These are phyloP conservation scores for Lagenaria siceraria DNA, from an alignment of 306 rosid species.

Conservation along the genomic window DNA sequence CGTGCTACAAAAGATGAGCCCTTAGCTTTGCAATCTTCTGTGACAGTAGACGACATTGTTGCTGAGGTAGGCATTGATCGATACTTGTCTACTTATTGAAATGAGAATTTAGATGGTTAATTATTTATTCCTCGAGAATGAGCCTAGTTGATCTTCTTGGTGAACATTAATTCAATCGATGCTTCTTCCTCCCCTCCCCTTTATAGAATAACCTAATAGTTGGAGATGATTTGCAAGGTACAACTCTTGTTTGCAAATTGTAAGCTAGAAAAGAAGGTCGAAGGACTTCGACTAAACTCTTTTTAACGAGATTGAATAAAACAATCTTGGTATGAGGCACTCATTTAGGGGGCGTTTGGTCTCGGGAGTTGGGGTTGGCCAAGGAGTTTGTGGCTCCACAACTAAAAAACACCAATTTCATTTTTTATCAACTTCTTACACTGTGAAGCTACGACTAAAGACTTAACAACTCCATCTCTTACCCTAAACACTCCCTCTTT, in stretches of 20 bases:
- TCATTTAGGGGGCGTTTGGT: no score
- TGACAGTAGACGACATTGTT: slow-evolving; percentile 52
- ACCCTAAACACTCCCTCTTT: no score
- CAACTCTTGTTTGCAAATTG: not conserved
- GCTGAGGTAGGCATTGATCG: slow-evolving; percentile 49
- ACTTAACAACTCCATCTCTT: no score
- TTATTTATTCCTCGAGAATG: not conserved
- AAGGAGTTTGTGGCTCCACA: no score
- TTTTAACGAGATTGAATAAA: no score
- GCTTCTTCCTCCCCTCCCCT: not conserved
- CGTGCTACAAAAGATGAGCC: slow-evolving; percentile 69
- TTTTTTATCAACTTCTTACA: no score
- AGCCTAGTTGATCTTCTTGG: slow-evolving; percentile 31
- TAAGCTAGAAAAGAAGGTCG: not conserved
- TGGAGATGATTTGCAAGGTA: not conserved
- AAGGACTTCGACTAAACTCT: not conserved
- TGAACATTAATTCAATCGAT: slow-evolving; percentile 14
- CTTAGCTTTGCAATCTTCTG: slow-evolving; percentile 49
- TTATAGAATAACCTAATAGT: not conserved
- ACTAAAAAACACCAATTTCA: no score
- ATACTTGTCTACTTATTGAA: not conserved
- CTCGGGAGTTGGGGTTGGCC: no score
- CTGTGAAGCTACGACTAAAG: no score
- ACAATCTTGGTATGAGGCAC: no score
- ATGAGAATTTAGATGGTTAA: not conserved